phyloP scores from a whole-genome alignment of 257 asterid genomes.

The Plantago elongata region DNA sequence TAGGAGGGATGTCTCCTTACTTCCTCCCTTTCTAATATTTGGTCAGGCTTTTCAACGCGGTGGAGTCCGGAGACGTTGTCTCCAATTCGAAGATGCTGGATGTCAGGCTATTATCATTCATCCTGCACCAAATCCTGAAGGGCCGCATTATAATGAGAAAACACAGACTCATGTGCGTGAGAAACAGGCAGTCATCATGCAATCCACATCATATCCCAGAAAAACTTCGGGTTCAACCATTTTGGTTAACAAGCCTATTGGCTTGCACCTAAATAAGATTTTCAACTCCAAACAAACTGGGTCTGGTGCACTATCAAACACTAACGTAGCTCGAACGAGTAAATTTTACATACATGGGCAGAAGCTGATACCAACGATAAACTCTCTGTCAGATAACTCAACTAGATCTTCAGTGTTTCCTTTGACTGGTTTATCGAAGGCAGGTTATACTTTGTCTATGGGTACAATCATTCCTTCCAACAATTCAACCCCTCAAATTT shows the following conservation, averaged over 20 bases:
- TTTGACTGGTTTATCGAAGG: constrained; percentile 26
- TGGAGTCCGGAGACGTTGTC: constrained; percentile 52
- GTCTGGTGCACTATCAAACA: constrained; percentile 35
- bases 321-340: constrained; percentile 41
- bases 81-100: constrained; percentile 59
- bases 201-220: constrained; percentile 25
- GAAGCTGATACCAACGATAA: constrained; percentile 30
- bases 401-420: constrained; percentile 26
- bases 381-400: constrained; percentile 25
- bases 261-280: constrained; percentile 73
- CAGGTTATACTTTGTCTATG: constrained; percentile 28
- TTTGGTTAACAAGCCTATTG: constrained; percentile 53
- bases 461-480: constrained; percentile 26
- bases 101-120: constrained; percentile 20
- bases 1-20: constrained; percentile 4
- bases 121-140: constrained; percentile 29
- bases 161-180: constrained; percentile 27
- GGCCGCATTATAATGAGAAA: constrained; percentile 25
- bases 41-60: constrained; percentile 45
- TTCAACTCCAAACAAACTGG: constrained; percentile 42
- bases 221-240: constrained; percentile 24
- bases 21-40: constrained; percentile 18
- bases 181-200: constrained; percentile 30
- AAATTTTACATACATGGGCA: constrained; percentile 35
- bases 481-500: constrained; percentile 28